Evolutionary conservation across 768 basidiomycete species (phyloP).

Genomic region (Leccinum uliginosum): DNA sequence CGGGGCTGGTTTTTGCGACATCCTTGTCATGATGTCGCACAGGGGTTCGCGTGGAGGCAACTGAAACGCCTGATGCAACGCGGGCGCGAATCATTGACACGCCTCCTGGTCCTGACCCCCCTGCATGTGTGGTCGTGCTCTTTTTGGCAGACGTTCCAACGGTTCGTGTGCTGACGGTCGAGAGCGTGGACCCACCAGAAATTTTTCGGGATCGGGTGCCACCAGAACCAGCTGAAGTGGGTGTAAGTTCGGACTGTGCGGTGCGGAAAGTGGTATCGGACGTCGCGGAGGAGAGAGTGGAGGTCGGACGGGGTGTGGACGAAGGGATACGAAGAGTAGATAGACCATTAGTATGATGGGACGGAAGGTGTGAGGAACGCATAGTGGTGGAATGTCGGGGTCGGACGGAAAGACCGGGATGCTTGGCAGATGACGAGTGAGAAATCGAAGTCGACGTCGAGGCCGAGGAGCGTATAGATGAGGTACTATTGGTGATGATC

Average conservation of each 20-base stretch:
- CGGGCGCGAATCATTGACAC: slow-evolving; percentile 11
- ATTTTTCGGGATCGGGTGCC: slow-evolving; percentile 26
- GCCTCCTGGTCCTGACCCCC: slow-evolving; percentile 9
- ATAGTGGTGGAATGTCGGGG: slow-evolving; percentile 20
- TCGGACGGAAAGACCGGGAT: slow-evolving; percentile 13
- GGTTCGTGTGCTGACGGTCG: slow-evolving; percentile 28
- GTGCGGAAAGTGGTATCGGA: slow-evolving; percentile 32
- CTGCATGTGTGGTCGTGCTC: neutral
- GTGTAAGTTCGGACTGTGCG: slow-evolving; percentile 28
- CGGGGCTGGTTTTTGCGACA: slow-evolving; percentile 19
- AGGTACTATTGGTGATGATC: slow-evolving; percentile 23
- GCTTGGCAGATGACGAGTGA: slow-evolving; percentile 14
- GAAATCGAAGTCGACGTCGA: slow-evolving; percentile 8
- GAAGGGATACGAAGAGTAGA: slow-evolving; percentile 32
- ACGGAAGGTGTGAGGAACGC: slow-evolving; percentile 23
- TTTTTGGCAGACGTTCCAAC: slow-evolving; percentile 26
- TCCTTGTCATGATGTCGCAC: slow-evolving; percentile 25
- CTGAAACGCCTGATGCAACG: slow-evolving; percentile 26
- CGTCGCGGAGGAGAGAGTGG: slow-evolving; percentile 28
- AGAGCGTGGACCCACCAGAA: slow-evolving; percentile 28
- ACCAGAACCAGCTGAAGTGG: slow-evolving; percentile 24
- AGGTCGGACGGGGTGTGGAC: slow-evolving; percentile 20
- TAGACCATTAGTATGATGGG: slow-evolving; percentile 20
- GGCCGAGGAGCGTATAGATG: slow-evolving; percentile 21
- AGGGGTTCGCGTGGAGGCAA: slow-evolving; percentile 22